Conservation (phyloP, 2,329 filamentous ascomycete species). For the Apiospora arundinis region DNA sequence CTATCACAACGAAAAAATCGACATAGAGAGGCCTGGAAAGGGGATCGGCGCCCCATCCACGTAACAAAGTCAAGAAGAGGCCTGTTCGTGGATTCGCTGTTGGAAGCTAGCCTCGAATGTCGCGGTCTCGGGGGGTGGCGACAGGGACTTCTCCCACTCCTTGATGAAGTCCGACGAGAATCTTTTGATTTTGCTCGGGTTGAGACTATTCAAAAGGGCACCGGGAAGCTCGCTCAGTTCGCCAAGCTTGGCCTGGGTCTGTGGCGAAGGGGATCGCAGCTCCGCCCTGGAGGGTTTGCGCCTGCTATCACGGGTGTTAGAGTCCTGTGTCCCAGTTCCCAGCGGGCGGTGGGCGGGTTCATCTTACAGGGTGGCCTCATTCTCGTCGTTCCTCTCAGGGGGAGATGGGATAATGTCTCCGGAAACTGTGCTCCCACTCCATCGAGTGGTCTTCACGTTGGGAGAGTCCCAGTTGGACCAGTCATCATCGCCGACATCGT, state of each 20-base stretch:
- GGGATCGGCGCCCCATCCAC: not conserved
- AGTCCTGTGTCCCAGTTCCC: constrained; percentile 20
- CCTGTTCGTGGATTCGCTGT: constrained; percentile 20
- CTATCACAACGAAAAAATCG: not conserved
- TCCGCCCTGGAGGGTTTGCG: constrained; percentile 37
- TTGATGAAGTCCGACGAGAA: constrained; percentile 87
- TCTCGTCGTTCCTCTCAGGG: constrained; percentile 56
- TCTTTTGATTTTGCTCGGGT: constrained; percentile 78
- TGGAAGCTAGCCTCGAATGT: constrained; percentile 20
- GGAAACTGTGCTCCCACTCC: constrained; percentile 67
- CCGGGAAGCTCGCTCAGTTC: constrained; percentile 67
- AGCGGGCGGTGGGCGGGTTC: constrained; percentile 32
- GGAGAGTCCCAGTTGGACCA: constrained; percentile 71
- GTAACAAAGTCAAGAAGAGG: not conserved
- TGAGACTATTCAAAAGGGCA: constrained; percentile 73
- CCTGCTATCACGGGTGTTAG: constrained; percentile 40
- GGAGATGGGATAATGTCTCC: constrained; percentile 52
- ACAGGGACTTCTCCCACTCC: constrained; percentile 86
- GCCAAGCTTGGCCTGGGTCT: constrained; percentile 40
- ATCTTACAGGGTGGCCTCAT: constrained; percentile 56
- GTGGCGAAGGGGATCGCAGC: constrained; percentile 34
- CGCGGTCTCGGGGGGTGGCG: constrained; percentile 48
- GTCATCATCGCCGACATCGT: constrained; percentile 65
- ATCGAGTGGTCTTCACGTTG: constrained; percentile 60
- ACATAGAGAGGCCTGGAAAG: not conserved